Evolutionary conservation across 2,329 filamentous ascomycete genomes (phyloP).

Genomic region (Penicillium occitanis): DNA sequence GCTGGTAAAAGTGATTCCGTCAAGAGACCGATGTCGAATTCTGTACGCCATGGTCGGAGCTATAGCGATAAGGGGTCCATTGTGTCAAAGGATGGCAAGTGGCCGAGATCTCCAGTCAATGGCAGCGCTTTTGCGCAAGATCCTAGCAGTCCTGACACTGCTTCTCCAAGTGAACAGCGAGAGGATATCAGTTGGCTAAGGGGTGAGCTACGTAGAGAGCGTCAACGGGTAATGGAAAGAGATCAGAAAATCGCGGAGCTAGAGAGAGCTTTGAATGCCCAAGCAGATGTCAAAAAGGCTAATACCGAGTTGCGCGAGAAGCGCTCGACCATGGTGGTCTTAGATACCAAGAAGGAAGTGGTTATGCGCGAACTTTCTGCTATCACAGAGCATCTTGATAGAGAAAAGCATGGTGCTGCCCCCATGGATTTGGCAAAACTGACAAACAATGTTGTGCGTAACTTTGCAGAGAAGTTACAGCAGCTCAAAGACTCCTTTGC

Average conservation of each 20-base stretch:
- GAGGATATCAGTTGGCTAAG: constrained; percentile 66
- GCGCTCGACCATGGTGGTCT: constrained; percentile 87
- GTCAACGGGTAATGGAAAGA: constrained; percentile 80
- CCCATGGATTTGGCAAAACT: constrained; percentile 75
- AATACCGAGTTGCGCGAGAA: constrained; percentile 90
- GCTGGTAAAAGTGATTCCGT: constrained; percentile 67
- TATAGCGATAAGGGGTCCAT: constrained; percentile 68
- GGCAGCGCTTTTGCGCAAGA: constrained; percentile 25
- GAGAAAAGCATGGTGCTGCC: constrained; percentile 77
- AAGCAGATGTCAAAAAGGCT: constrained; percentile 67
- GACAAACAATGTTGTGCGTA: constrained; percentile 61
- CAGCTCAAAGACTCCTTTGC: constrained; percentile 77
- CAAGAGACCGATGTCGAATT: constrained; percentile 85
- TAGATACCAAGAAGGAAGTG: constrained; percentile 93
- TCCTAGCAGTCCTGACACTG: constrained; percentile 70
- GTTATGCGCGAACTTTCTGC: constrained; percentile 90
- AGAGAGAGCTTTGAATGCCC: constrained; percentile 57
- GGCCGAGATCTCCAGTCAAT: constrained; percentile 66
- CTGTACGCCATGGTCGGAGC: constrained; percentile 87
- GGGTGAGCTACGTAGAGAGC: constrained; percentile 76
- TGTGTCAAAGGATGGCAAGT: constrained; percentile 63
- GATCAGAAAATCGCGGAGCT: constrained; percentile 85
- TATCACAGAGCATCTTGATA: constrained; percentile 82
- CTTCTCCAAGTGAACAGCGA: constrained; percentile 51
- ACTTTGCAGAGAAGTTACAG: constrained; percentile 62